phyloP scores from a whole-genome alignment of 495 filamentous ascomycete species.

The Cercophora newfieldiana region DNA sequence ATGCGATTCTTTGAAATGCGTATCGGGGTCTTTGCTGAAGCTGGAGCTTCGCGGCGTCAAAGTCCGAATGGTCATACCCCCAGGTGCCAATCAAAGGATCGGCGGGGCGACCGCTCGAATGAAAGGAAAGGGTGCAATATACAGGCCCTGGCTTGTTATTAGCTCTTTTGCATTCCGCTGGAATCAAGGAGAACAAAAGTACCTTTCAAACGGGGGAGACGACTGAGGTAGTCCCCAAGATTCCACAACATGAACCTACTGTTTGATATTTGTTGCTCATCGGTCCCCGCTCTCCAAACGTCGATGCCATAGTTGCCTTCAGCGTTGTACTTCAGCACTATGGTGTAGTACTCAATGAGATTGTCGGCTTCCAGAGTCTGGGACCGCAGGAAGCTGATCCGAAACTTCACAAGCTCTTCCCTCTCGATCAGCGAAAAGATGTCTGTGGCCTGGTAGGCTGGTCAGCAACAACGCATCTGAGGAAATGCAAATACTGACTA shows the following conservation, averaged over 20 bases:
- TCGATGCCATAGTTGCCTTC: constrained; percentile 23
- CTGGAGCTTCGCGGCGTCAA: constrained; percentile 23
- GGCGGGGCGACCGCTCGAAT: constrained; percentile 16
- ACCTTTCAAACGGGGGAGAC: constrained; percentile 23
- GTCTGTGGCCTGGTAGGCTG: constrained; percentile 19
- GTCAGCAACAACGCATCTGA: neutral
- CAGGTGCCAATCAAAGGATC: constrained; percentile 21
- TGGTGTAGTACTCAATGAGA: constrained; percentile 27
- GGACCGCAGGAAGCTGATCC: constrained; percentile 19
- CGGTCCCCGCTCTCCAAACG: constrained; percentile 26
- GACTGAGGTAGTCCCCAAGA: constrained; percentile 29
- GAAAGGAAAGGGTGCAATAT: constrained; percentile 25
- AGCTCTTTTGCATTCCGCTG: neutral
- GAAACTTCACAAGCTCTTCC: constrained; percentile 26
- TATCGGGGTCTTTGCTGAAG: constrained; percentile 21
- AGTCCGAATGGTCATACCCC: constrained; percentile 21
- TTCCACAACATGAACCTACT: constrained; percentile 21
- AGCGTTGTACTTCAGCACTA: constrained; percentile 19
- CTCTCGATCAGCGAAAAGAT: constrained; percentile 28
- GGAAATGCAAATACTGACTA: constrained; percentile 15
- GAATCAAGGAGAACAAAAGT: neutral
- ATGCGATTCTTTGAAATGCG: constrained; percentile 9
- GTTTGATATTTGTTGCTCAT: constrained; percentile 8
- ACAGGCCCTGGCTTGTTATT: constrained; percentile 6
- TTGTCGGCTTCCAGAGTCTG: constrained; percentile 5